Evolutionary conservation across 805 yeast genomes (phyloP), one percentile per base, ranked within the genome.

Genomic region (Candida arabinofermentans): DNA sequence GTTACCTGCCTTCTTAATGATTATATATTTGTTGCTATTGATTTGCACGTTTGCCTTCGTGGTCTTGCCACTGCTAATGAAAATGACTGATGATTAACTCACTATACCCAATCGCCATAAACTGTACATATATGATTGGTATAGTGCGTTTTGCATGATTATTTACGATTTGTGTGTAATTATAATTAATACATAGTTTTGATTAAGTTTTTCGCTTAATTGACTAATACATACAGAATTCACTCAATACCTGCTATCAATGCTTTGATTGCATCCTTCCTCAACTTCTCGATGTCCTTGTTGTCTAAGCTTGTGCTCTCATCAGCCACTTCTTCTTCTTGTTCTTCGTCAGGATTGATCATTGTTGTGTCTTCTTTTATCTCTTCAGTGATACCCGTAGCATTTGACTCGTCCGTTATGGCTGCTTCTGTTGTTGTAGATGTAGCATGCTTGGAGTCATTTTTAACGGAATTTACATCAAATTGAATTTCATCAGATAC

Each of bases 401-500:
- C 24, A 24, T 29, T 13, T 14, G 10, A 9, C 13, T 14, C n/a
- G n/a, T n/a, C 4, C 27, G 19, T 34, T 12, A 18, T 19, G 19
- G 9, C 19, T 8, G 24, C 5, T n/a, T 27, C 21, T 7, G 14
- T 27, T 8, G 29, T 14, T 23, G 24, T 17, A 2, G 32, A 31
- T 24, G n/a, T n/a, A n/a, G n/a, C n/a, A n/a, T n/a, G n/a, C n/a
- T 21, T 21, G 7, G 19, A 31, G 34, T 18, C 4, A 16, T 24
- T 21, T n/a, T 23, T 24, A 19, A 36, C 40, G 14, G 29, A 17
- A 22, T 35, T 34, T 17, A 26, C 36, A 17, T 36, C 36, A 27
- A 41, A 41, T 34, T 51, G 50, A 6, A 50, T 34, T 18, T 51
- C 54, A 23, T 53, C 57, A 6, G 51, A 33, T 19, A 48, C 41